These are phyloP conservation scores for Paramarasmius palmivorus DNA, from an alignment of 1,284 basidiomycete species.

Conservation along the genomic window DNA sequence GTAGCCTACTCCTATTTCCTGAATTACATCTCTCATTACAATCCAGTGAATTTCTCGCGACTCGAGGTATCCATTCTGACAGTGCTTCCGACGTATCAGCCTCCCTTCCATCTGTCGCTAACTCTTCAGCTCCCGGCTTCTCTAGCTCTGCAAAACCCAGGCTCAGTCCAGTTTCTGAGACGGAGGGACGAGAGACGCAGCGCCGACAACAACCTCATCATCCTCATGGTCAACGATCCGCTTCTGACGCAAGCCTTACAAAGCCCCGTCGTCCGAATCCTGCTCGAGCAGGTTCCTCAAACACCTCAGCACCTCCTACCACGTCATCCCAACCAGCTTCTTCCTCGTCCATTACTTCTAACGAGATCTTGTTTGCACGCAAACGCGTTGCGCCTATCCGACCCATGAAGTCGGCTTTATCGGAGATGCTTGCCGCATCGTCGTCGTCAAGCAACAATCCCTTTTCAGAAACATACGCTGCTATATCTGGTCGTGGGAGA, in stretches of 20 bases:
- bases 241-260: not conserved
- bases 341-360: conserved; percentile 8
- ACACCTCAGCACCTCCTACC: not conserved
- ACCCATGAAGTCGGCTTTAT: conserved; percentile 58
- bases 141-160: conserved; percentile 53
- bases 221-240: conserved; percentile 2
- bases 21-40: not conserved
- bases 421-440: conserved; percentile 60
- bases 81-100: conserved; percentile 49
- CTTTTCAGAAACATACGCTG: conserved; percentile 79
- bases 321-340: not conserved
- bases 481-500: conserved; percentile 75
- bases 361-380: conserved; percentile 47
- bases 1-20: conserved; percentile 7
- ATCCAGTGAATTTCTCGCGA: conserved; percentile 50
- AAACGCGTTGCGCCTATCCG: conserved; percentile 43
- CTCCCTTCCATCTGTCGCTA: conserved; percentile 49
- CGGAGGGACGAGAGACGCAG: conserved; percentile 23
- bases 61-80: conserved; percentile 49
- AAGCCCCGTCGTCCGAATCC: not conserved
- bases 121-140: conserved; percentile 51
- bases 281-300: not conserved
- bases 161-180: conserved; percentile 71
- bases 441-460: conserved; percentile 69
- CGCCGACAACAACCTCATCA: conserved; percentile 16